Evolutionary conservation across 2,329 filamentous ascomycete genomes (phyloP).

Genomic region (Aspergillus puulaauensis): DNA sequence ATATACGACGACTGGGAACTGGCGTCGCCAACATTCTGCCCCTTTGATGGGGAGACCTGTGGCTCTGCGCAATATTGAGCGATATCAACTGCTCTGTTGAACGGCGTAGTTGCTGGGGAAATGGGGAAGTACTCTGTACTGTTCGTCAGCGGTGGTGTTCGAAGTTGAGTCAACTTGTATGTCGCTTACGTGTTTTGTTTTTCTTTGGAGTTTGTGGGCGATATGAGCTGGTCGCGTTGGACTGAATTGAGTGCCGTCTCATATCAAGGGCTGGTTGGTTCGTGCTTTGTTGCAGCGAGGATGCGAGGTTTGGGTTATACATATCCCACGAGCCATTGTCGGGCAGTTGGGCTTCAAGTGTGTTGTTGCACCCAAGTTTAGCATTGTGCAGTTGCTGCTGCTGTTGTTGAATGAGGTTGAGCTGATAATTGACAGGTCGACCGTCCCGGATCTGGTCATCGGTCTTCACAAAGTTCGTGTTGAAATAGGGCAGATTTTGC

Average conservation of each 20-base stretch:
- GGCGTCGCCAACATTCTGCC: constrained; percentile 31
- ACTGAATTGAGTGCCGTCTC: constrained; percentile 41
- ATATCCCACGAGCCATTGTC: constrained; percentile 28
- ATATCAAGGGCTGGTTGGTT: constrained; percentile 24
- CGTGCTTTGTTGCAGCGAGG: constrained; percentile 23
- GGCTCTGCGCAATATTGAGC: constrained; percentile 39
- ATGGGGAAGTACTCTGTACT: constrained; percentile 61
- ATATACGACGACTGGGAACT: constrained; percentile 39
- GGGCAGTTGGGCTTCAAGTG: constrained; percentile 22
- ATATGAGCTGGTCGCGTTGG: constrained; percentile 37
- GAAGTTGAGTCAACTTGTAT: not conserved
- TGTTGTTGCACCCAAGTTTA: constrained; percentile 18
- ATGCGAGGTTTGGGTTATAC: constrained; percentile 22
- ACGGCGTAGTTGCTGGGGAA: constrained; percentile 66
- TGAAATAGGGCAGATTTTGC: constrained; percentile 22
- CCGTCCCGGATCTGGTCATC: constrained; percentile 15
- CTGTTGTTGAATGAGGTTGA: constrained; percentile 33
- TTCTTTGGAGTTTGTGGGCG: constrained; percentile 65
- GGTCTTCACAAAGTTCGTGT: constrained; percentile 18
- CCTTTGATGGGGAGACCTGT: constrained; percentile 42
- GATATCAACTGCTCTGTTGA: constrained; percentile 40
- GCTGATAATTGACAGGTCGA: constrained; percentile 23
- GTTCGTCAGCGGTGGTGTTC: constrained; percentile 21
- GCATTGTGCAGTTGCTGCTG: constrained; percentile 26
- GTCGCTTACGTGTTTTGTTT: constrained; percentile 57